Percentiles rank a stretch among this genome's conserved stretches.
Evolutionary conservation across 2,329 filamentous ascomycete species (phyloP).

Genomic region (Polychaeton citri): DNA sequence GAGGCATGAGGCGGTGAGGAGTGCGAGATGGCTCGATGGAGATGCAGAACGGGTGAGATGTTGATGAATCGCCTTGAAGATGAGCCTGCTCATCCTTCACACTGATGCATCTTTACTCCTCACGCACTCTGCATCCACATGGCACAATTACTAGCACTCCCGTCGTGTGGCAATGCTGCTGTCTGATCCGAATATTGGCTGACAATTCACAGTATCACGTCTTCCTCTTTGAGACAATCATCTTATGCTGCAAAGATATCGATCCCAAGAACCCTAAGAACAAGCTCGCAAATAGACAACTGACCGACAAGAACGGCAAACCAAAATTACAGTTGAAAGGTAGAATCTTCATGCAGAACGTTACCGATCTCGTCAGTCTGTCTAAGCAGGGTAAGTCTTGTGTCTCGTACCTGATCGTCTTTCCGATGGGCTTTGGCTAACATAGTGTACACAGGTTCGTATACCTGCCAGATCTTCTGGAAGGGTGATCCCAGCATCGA

Average conservation of each 20-base stretch:
- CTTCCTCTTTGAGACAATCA: slow-evolving; percentile 88
- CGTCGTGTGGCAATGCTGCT: neutral
- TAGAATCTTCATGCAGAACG: slow-evolving; percentile 97
- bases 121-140: too few species aligned
- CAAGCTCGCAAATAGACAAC: slow-evolving; percentile 57
- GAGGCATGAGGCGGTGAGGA: neutral
- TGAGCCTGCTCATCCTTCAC: too few species aligned
- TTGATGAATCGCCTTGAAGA: too few species aligned
- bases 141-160: too few species aligned
- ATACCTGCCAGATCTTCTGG: slow-evolving; percentile 97
- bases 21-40: neutral
- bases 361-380: slow-evolving; percentile 82
- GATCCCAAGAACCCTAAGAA: slow-evolving; percentile 69
- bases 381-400: slow-evolving; percentile 63
- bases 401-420: slow-evolving; percentile 9
- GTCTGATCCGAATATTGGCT: slow-evolving; percentile 1
- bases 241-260: slow-evolving; percentile 93
- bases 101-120: too few species aligned
- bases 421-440: slow-evolving; percentile 4
- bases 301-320: slow-evolving; percentile 61
- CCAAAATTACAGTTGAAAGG: slow-evolving; percentile 77
- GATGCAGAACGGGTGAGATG: neutral
- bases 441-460: slow-evolving; percentile 50
- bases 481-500: slow-evolving; percentile 92
- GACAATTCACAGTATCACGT: slow-evolving; percentile 64